These are phyloP conservation scores for Neurospora sp. DNA, from an alignment of 495 filamentous ascomycete species.

Conservation along the genomic window DNA sequence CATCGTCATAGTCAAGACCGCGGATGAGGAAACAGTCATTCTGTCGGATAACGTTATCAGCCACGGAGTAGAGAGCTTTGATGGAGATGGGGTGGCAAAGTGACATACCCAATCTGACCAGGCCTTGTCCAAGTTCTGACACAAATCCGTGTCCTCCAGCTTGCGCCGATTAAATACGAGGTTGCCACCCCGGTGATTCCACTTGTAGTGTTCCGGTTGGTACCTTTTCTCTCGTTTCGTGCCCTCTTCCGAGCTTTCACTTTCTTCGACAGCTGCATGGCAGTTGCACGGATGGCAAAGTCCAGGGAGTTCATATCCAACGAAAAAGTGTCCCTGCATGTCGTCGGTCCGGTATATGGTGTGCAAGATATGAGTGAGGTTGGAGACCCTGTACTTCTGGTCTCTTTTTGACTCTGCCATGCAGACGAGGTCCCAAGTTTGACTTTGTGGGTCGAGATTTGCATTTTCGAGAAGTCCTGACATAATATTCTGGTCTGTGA, in stretches of 20 bases:
- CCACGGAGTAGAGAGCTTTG: not conserved
- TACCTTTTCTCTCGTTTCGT: not conserved
- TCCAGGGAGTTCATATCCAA: not conserved
- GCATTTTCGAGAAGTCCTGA: not conserved
- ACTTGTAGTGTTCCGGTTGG: not conserved
- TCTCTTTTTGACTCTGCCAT: not conserved
- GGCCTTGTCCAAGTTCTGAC: not conserved
- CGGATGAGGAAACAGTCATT: slow-evolving; percentile 2
- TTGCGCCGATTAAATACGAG: slow-evolving; percentile 4
- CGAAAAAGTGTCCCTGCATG: not conserved
- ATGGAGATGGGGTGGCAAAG: not conserved
- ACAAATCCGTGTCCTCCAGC: not conserved
- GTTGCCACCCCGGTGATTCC: not conserved
- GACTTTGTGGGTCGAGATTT: not conserved
- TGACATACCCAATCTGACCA: slow-evolving; percentile 4
- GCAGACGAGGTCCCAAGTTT: not conserved
- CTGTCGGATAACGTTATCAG: not conserved
- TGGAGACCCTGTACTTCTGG: not conserved
- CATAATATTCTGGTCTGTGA: not conserved
- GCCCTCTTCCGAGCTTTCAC: not conserved
- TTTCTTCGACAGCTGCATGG: not conserved
- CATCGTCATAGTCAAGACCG: not conserved
- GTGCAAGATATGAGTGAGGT: not conserved
- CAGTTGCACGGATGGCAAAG: not conserved
- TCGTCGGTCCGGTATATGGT: slow-evolving; percentile 2